Evolutionary conservation across 148 eudicot species (phyloP), one percentile per base, ranked within the genome.

Genomic region (Silene uniflora): DNA sequence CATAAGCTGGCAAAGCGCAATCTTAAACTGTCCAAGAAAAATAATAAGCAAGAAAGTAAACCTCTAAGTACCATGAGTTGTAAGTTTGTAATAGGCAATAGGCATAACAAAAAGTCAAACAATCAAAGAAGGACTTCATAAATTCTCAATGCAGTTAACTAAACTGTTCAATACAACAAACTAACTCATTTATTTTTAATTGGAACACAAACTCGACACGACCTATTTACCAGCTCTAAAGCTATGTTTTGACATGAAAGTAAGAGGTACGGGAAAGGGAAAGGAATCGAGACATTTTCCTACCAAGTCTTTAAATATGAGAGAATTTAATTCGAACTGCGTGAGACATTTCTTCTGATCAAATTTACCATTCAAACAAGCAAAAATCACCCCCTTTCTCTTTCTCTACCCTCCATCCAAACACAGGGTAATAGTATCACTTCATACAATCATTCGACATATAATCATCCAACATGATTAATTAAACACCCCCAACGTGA

Each of bases 1-100:
- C n/a, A 85, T 80, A 75, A 94, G 90, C 78, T 94, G 97, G 83
- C 97, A 94, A 58, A 94, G 87, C 49, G 85, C 97, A 79, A 94
- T 89, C 75, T 89, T 94, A 76, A 89, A 94, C 97, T 94, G 86
- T 69, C 77, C 76, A 73, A 73, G 73, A 81, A 78, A 69, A 65
- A 35, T 12, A 16, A 35, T 39, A 62, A 72, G n/a, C 35, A 42
- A 73, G 67, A 52, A 0, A 68, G 32, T 21, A 66, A 72, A 17
- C 5, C 10, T 65, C 79, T 21, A 60, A 10, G 11, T 60, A 22
- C 55, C 13, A 75, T 18, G 16, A 17, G 3, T 39, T 17, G 9
- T 10, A 67, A 17, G 52, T 17, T 35, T 67, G 44, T 17, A 39
- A 47, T 0, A 46, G 49, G 6, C 13, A 39, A 47, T 0, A 46